Evolutionary conservation across 495 filamentous ascomycete genomes (phyloP).

Genomic region (Aspergillus saccharolyticus): DNA sequence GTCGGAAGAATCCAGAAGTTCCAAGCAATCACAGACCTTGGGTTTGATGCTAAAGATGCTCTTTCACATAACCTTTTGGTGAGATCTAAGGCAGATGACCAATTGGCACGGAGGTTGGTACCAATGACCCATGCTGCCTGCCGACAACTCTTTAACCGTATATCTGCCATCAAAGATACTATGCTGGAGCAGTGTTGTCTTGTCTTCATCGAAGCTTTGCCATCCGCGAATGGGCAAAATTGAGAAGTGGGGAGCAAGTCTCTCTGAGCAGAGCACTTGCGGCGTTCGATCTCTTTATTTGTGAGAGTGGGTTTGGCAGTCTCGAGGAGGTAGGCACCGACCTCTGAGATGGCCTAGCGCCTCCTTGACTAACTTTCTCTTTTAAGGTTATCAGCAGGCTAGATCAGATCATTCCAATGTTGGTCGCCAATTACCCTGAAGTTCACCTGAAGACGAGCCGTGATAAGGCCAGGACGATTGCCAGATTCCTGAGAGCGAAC

Average conservation of each 20-base stretch:
- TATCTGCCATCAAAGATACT: constrained; percentile 52
- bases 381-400: constrained; percentile 54
- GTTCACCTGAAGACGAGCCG: constrained; percentile 52
- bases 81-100: constrained; percentile 61
- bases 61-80: constrained; percentile 60
- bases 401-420: constrained; percentile 53
- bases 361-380: constrained; percentile 10
- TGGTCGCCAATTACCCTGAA: constrained; percentile 45
- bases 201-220: constrained; percentile 78
- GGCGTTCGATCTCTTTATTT: constrained; percentile 82
- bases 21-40: constrained; percentile 61
- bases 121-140: constrained; percentile 12
- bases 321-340: constrained; percentile 61
- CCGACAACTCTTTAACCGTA: constrained; percentile 3
- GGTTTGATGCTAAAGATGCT: constrained; percentile 85
- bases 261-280: constrained; percentile 70
- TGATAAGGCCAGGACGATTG: constrained; percentile 61
- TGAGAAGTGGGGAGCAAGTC: constrained; percentile 46
- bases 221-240: constrained; percentile 65
- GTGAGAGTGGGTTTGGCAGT: constrained; percentile 64
- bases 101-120: constrained; percentile 70
- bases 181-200: constrained; percentile 64
- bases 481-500: constrained; percentile 57
- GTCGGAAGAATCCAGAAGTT: constrained; percentile 63
- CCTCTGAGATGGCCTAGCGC: neutral